phyloP scores from a whole-genome alignment of 768 basidiomycete genomes.

The Amylocystis lapponica region DNA sequence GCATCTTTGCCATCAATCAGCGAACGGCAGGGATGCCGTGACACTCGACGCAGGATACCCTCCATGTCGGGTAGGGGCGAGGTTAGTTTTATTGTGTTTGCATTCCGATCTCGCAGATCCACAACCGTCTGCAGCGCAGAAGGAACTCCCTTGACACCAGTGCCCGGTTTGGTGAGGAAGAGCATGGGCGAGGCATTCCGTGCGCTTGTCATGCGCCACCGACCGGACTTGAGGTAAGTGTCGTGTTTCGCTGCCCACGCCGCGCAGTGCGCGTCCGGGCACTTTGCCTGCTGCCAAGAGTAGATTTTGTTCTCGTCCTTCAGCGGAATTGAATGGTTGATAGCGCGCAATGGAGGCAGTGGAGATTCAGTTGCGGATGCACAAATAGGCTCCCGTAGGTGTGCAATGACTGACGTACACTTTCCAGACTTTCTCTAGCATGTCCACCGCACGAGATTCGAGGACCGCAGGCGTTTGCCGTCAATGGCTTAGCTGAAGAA shows the following conservation, averaged over 20 bases:
- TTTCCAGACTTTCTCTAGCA: constrained; percentile 11
- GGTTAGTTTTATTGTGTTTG: constrained; percentile 23
- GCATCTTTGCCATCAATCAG: constrained; percentile 22
- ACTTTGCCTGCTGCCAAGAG: constrained; percentile 28
- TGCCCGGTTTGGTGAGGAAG: constrained; percentile 22
- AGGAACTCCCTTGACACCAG: constrained; percentile 15
- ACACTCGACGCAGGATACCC: constrained; percentile 14
- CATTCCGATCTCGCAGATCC: constrained; percentile 26
- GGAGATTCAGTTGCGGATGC: constrained; percentile 10
- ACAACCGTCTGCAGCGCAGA: constrained; percentile 17
- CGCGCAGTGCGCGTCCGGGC: constrained; percentile 26
- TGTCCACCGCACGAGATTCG: constrained; percentile 11
- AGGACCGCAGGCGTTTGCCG: constrained; percentile 9
- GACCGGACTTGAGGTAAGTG: constrained; percentile 23
- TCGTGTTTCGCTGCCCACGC: constrained; percentile 26
- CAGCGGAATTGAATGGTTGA: constrained; percentile 32
- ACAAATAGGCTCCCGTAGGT: constrained; percentile 11
- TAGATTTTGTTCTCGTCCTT: constrained; percentile 26
- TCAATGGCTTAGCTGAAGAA: constrained; percentile 4
- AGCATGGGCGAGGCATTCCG: constrained; percentile 28
- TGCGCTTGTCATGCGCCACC: constrained; percentile 24
- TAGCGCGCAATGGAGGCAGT: constrained; percentile 20
- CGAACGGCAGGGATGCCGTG: constrained; percentile 8
- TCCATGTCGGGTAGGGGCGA: constrained; percentile 16
- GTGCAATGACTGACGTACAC: constrained; percentile 9